These are phyloP conservation scores for Blepharisma undulans DNA, from an alignment of 169 alveolate species.

Conservation along the genomic window DNA sequence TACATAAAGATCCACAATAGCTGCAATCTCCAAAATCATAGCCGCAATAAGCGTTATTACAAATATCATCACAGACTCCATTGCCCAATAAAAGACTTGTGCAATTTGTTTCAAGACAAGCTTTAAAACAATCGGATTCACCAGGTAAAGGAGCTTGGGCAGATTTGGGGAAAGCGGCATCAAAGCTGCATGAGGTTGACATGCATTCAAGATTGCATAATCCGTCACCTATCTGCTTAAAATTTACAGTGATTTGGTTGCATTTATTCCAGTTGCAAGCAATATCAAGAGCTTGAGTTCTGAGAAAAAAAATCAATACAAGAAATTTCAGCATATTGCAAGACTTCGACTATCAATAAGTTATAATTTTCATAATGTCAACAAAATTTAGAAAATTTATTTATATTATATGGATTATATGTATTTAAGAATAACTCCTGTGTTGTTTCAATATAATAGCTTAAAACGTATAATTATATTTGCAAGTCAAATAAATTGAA, in stretches of 20 bases:
- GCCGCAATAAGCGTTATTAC: background rate
- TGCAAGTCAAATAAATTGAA: no score
- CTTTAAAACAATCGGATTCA: background rate
- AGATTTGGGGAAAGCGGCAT: background rate
- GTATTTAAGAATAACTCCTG: no score
- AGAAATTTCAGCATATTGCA: background rate
- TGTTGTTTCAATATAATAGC: no score
- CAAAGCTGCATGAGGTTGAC: background rate
- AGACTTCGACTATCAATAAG: no score
- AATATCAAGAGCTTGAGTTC: background rate
- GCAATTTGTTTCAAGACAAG: background rate
- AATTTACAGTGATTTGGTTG: background rate
- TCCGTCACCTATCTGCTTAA: background rate
- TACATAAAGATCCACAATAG: background rate
- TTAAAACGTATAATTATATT: no score
- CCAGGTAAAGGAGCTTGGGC: background rate
- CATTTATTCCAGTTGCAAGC: background rate
- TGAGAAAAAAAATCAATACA: background rate
- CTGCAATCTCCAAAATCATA: background rate
- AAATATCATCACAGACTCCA: background rate
- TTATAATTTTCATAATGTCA: no score
- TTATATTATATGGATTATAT: no score
- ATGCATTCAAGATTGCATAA: background rate
- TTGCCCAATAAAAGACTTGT: background rate
- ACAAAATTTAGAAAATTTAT: no score